Evolutionary conservation across 2,329 filamentous ascomycete species (phyloP).

Genomic region (Sporothrix sp.): DNA sequence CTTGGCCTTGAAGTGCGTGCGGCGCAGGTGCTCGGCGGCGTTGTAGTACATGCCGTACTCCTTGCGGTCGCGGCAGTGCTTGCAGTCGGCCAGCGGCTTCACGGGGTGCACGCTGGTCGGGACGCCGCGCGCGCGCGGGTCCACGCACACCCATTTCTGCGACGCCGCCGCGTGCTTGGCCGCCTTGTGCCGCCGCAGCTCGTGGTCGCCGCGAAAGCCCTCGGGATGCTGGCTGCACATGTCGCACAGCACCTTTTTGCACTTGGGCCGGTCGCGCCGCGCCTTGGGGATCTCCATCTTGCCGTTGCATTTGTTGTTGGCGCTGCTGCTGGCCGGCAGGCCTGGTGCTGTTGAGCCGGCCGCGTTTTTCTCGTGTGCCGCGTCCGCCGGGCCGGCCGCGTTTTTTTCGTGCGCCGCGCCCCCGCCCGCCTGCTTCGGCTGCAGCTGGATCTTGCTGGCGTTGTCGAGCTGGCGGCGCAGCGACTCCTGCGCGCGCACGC

Average conservation of each 20-base stretch:
- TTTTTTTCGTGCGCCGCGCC: not conserved
- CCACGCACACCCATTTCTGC: conserved; percentile 49
- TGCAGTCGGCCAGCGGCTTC: conserved; percentile 67
- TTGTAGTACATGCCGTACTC: conserved; percentile 91
- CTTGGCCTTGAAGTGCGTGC: conserved; percentile 74
- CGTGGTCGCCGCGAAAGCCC: conserved; percentile 80
- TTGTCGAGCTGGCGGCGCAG: conserved; percentile 37
- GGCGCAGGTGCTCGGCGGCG: conserved; percentile 78
- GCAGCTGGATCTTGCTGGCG: conserved; percentile 27
- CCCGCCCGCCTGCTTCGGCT: conserved; percentile 32
- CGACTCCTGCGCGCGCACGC: conserved; percentile 38
- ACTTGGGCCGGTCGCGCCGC: conserved; percentile 51
- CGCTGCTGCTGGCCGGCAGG: conserved; percentile 15
- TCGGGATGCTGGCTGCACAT: conserved; percentile 62
- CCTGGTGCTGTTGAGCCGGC: not conserved
- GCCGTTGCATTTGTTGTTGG: conserved; percentile 25
- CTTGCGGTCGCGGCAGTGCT: conserved; percentile 67
- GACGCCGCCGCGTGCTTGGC: conserved; percentile 51
- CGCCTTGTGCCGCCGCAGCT: conserved; percentile 59
- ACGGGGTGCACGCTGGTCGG: conserved; percentile 39
- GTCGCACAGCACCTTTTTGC: conserved; percentile 60
- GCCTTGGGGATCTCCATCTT: conserved; percentile 36
- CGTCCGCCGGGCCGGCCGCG: conserved; percentile 11
- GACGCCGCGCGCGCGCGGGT: conserved; percentile 36
- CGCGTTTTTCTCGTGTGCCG: not conserved